These are phyloP conservation scores for Cubamyces sp. DNA, from an alignment of 768 basidiomycete genomes.

Conservation along the genomic window DNA sequence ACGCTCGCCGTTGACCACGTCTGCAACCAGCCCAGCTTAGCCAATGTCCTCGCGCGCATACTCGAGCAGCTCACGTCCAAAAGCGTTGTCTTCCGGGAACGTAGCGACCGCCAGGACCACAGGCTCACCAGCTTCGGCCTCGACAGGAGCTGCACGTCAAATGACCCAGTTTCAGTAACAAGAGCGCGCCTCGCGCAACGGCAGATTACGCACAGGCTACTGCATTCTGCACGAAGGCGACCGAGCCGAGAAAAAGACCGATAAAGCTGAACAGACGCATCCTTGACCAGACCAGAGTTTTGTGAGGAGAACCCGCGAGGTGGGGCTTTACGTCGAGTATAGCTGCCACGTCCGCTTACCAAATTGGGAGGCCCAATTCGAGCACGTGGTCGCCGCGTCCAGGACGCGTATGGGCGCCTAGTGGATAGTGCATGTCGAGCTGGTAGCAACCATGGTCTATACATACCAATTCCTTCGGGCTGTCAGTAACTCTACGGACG, in stretches of 20 bases:
- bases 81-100: constrained; percentile 74
- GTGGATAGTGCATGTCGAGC: background rate
- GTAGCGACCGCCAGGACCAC: constrained; percentile 57
- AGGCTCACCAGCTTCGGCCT: constrained; percentile 46
- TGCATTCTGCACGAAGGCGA: constrained; percentile 35
- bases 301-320: constrained; percentile 8
- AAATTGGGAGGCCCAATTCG: constrained; percentile 1
- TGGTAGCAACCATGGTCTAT: too few relatives aligned
- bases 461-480: too few relatives aligned
- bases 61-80: constrained; percentile 62
- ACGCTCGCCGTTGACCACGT: constrained; percentile 82
- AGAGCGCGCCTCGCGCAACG: background rate
- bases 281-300: constrained; percentile 21
- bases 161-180: background rate
- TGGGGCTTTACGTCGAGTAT: constrained; percentile 7
- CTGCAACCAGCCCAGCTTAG: constrained; percentile 42
- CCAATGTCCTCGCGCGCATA: background rate
- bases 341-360: constrained; percentile 31
- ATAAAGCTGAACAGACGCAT: constrained; percentile 42
- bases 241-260: constrained; percentile 33
- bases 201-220: constrained; percentile 31
- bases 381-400: constrained; percentile 27
- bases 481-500: too few relatives aligned
- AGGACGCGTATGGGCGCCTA: constrained; percentile 7
- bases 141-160: constrained; percentile 28